Evolutionary conservation across 176 grass and related monocot genomes (phyloP).

Genomic region (Cenchrus americanus): DNA sequence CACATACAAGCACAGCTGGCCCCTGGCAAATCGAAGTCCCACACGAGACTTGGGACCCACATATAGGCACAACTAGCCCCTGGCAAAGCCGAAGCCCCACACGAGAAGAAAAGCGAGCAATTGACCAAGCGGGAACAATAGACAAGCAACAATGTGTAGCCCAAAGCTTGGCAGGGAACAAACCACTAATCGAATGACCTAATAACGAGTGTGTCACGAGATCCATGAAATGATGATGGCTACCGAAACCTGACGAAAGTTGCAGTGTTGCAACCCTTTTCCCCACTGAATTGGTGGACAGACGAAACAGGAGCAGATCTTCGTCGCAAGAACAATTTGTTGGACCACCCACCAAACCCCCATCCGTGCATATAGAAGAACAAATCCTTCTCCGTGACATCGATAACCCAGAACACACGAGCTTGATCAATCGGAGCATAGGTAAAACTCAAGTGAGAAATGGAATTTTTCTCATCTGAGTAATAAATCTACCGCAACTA

Average conservation of each 20-base stretch:
- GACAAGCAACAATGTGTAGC: not conserved
- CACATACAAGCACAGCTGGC: slow-evolving; percentile 36
- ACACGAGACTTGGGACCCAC: slow-evolving; percentile 11
- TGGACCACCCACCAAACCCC: slow-evolving; percentile 18
- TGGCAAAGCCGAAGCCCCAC: slow-evolving; percentile 4
- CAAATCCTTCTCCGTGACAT: slow-evolving; percentile 44
- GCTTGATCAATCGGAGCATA: not conserved
- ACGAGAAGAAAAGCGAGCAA: slow-evolving; percentile 32
- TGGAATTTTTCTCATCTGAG: not conserved
- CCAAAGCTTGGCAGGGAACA: slow-evolving; percentile 7
- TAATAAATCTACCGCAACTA: slow-evolving; percentile 26
- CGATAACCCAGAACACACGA: not conserved
- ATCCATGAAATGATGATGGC: slow-evolving; percentile 64
- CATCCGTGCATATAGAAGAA: not conserved
- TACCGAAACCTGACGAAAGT: slow-evolving; percentile 17
- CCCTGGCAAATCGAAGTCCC: slow-evolving; percentile 5
- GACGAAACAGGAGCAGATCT: slow-evolving; percentile 15
- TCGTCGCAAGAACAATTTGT: slow-evolving; percentile 6
- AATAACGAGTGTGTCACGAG: slow-evolving; percentile 25
- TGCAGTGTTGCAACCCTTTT: not conserved
- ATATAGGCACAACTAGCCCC: slow-evolving; percentile 38
- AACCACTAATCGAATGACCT: slow-evolving; percentile 21
- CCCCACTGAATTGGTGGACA: not conserved
- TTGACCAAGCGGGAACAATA: slow-evolving; percentile 23
- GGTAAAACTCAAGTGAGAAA: not conserved